These are phyloP conservation scores for Aspergillus fischeri DNA, from an alignment of 2,329 filamentous ascomycete species.

Conservation along the genomic window DNA sequence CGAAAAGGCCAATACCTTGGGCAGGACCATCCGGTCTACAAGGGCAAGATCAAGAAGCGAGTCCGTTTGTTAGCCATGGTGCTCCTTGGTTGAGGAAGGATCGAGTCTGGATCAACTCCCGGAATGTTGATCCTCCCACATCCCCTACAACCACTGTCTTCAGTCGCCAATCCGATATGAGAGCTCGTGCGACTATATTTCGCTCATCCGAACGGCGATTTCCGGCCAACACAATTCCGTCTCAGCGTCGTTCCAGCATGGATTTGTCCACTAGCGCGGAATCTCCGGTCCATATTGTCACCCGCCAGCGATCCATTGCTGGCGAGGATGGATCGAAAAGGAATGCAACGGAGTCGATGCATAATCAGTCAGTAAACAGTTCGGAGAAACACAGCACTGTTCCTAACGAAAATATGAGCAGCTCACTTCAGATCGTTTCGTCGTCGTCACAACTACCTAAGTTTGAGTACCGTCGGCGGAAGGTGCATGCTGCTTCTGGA, in stretches of 20 bases:
- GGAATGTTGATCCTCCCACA: slow-evolving; percentile 32
- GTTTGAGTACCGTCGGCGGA: slow-evolving; percentile 35
- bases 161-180: slow-evolving; percentile 15
- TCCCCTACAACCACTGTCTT: slow-evolving; percentile 29
- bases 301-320: not conserved
- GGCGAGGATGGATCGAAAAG: no score
- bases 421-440: slow-evolving; percentile 28
- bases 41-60: not conserved
- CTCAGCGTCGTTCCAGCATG: not conserved
- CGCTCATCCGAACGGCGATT: not conserved
- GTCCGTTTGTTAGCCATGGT: slow-evolving; percentile 5
- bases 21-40: not conserved
- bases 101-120: slow-evolving; percentile 23
- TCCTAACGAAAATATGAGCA: slow-evolving; percentile 6
- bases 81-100: slow-evolving; percentile 30
- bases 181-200: not conserved
- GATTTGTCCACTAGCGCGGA: not conserved
- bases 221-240: not conserved
- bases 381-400: not conserved
- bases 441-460: slow-evolving; percentile 37
- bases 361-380: not conserved
- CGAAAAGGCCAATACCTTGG: slow-evolving; percentile 4
- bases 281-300: not conserved
- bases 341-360: not conserved
- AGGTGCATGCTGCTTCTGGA: slow-evolving; percentile 6